Conservation (phyloP, 179 eudicot species). For the Actinidia polygama region DNA sequence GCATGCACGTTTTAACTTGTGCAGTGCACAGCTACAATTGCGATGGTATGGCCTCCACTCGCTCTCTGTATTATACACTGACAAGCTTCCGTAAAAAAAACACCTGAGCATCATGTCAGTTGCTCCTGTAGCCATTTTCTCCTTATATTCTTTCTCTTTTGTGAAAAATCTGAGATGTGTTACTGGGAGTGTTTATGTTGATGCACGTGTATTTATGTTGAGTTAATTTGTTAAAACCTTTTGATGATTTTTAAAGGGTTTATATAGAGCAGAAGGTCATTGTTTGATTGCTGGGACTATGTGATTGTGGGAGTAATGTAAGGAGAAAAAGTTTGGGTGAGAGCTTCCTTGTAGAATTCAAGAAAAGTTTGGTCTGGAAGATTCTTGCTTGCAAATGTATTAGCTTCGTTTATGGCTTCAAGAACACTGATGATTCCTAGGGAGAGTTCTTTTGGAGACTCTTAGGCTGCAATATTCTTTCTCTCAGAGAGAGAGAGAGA, state of each 20-base stretch:
- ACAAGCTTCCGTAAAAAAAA: constrained; percentile 29
- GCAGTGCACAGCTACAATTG: constrained; percentile 29
- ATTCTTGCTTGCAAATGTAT: neutral
- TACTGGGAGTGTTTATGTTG: no score
- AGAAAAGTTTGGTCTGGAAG: neutral
- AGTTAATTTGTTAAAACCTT: neutral
- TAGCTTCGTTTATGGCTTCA: neutral
- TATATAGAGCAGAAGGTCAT: neutral
- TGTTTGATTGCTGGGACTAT: neutral
- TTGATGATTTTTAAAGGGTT: neutral
- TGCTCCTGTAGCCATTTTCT: constrained; percentile 16
- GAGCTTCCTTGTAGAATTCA: neutral
- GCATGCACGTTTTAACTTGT: constrained; percentile 12
- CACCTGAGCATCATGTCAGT: constrained; percentile 23
- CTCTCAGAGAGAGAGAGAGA: neutral
- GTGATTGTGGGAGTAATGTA: neutral
- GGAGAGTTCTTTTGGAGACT: neutral
- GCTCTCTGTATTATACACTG: constrained; percentile 27
- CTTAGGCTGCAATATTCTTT: neutral
- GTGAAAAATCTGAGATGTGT: no score
- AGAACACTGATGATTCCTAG: neutral
- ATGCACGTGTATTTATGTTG: neutral
- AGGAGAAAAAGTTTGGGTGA: neutral
- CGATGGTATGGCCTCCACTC: constrained; percentile 30
- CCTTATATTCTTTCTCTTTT: neutral